Base-by-base conservation (phyloP, 2,329 filamentous ascomycete species). In the Fusarium gaditjirri region DNA sequence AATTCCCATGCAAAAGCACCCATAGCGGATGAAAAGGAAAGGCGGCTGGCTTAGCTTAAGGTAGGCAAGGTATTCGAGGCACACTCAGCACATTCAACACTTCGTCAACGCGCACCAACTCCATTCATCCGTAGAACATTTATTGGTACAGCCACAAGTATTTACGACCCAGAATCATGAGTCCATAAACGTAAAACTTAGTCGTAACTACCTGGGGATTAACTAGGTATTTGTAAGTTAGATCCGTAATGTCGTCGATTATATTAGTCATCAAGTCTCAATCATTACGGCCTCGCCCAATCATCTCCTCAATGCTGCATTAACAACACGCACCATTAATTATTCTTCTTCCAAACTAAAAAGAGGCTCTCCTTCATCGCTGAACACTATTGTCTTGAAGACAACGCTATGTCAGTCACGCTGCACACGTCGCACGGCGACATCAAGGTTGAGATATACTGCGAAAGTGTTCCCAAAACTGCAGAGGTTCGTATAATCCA, bases 361-460 rank as follows among this genome's bases (percentile, higher is more conserved):
- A 7, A 41, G 10, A 25, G 25, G 35, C 38, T 33, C 29, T 43
- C 27, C 36, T 39, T 49, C 36, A 36, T 31, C 23, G 17, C 23
- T 41, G 21, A 33, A 38, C 10, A 36, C 19, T 8, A 39, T n/a
- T 16, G 46, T 21, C 16, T 8, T 36, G 25, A 16, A 43, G 17
- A 44, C 10, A 68, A 41, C 16, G 50, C 16, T 73, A 91, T 92
- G 90, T 91, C 90, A 17, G 88, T 91, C 70, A 91, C 90, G 16
- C 88, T 99, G 19, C 94, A 98, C 83, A 99, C 96, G 54, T 93
- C 91, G 55, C 88, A 92, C 58, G 96, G 96, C 80, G 92, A 96
- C 83, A 88, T 99, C 80, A 99, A 98, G 84, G 89, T 98, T 77
- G 96, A 98, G 82, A 86, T 99, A 74, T 98, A 98, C 84, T 98